Conservation (phyloP, 331 rosid genomes). For the Arachis monticola region DNA sequence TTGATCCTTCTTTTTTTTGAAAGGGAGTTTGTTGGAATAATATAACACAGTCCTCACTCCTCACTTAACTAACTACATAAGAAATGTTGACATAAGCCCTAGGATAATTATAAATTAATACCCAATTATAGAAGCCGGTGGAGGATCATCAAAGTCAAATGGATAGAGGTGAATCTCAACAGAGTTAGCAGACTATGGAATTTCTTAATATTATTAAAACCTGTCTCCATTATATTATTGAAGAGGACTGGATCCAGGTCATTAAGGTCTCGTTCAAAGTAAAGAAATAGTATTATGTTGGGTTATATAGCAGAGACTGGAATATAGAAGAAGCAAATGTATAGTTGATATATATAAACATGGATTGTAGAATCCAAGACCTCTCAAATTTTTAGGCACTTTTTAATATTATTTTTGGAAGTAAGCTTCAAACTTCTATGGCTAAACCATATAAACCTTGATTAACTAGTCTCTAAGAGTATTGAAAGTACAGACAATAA, state of each 20-base stretch:
- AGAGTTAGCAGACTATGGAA: constrained; percentile 22
- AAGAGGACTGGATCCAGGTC: constrained; percentile 76
- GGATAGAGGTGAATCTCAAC: constrained; percentile 39
- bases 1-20: not conserved
- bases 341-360: constrained; percentile 44
- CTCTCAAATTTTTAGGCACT: constrained; percentile 35
- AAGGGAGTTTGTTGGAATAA: not conserved
- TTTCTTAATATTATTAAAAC: constrained; percentile 22
- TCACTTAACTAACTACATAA: constrained; percentile 16
- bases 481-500: constrained; percentile 52
- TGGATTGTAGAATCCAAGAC: constrained; percentile 58
- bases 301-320: constrained; percentile 37
- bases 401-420: constrained; percentile 26
- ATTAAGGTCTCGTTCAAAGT: constrained; percentile 51
- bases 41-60: constrained; percentile 29
- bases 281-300: constrained; percentile 38
- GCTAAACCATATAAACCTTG: constrained; percentile 52
- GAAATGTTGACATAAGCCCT: constrained; percentile 51
- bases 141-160: constrained; percentile 46
- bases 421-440: constrained; percentile 30
- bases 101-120: constrained; percentile 40
- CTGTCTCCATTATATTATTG: constrained; percentile 39
- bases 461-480: constrained; percentile 55
- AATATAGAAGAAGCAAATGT: constrained; percentile 73
- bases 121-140: constrained; percentile 33